Conservation (phyloP, 352 stramenopile genomes). For the Pythium chondricola region DNA sequence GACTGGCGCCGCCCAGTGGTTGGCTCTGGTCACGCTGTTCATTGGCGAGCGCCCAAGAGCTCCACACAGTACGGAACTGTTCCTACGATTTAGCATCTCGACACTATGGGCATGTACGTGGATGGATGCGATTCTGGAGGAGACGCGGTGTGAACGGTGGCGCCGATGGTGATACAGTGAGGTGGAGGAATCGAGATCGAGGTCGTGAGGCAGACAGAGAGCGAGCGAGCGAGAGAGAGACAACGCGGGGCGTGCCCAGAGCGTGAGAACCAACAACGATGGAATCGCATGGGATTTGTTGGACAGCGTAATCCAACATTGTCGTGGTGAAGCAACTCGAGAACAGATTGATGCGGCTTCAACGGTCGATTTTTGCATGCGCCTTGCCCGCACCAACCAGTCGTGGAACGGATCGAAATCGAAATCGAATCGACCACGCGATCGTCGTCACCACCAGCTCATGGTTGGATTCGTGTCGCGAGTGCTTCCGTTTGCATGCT, state of each 20-base stretch:
- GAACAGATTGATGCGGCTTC: too few species aligned
- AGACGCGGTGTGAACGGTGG: neutral
- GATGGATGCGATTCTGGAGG: neutral
- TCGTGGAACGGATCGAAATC: too few species aligned
- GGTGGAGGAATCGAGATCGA: neutral
- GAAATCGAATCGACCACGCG: too few species aligned
- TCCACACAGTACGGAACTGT: conserved; percentile 79
- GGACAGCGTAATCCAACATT: too few species aligned
- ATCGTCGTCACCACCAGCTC: too few species aligned
- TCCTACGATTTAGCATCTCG: conserved; percentile 65
- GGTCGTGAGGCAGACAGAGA: neutral
- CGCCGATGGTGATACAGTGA: neutral
- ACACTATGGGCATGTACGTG: conserved; percentile 81
- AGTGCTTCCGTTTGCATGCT: too few species aligned
- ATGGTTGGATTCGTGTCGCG: too few species aligned
- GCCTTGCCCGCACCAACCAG: too few species aligned
- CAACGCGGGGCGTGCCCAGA: neutral
- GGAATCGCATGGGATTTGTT: neutral
- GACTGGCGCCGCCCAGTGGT: conserved; percentile 73
- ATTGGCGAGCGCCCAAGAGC: conserved; percentile 3
- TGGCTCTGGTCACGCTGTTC: conserved; percentile 36
- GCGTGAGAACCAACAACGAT: neutral
- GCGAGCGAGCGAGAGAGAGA: neutral
- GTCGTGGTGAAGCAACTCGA: too few species aligned
- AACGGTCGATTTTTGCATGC: too few species aligned